phyloP scores from a whole-genome alignment of 2,329 filamentous ascomycete species.

The Pseudogymnoascus sp. region DNA sequence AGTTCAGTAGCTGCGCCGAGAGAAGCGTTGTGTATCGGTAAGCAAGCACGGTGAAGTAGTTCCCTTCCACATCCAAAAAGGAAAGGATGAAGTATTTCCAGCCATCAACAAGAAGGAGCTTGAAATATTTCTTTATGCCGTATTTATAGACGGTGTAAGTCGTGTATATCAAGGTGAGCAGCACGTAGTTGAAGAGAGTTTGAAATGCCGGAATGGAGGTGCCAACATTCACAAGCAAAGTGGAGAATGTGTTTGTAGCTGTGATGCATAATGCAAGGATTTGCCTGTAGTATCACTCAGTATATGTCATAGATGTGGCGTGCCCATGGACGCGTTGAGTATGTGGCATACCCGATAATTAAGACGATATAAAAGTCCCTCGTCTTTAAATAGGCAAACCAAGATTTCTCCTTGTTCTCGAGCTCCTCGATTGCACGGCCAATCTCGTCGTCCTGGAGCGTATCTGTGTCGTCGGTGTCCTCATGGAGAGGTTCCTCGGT shows the following conservation, averaged over 20 bases:
- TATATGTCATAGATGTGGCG: background rate
- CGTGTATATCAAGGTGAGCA: conserved; percentile 77
- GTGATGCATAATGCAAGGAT: conserved; percentile 84
- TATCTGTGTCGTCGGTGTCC: conserved; percentile 9
- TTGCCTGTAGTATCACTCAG: conserved; percentile 43
- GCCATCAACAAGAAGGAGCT: conserved; percentile 59
- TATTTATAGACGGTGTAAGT: conserved; percentile 70
- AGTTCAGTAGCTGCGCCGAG: conserved; percentile 92
- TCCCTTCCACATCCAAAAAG: conserved; percentile 91
- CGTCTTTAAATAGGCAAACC: conserved; percentile 72
- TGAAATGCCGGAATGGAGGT: conserved; percentile 92
- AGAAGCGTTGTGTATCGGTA: conserved; percentile 90
- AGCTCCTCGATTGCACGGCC: conserved; percentile 46
- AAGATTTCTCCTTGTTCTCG: conserved; percentile 45
- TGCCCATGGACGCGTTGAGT: conserved; percentile 12
- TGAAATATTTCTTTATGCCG: conserved; percentile 62
- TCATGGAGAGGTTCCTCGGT: conserved; percentile 18
- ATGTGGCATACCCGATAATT: conserved; percentile 52
- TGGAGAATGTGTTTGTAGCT: conserved; percentile 82
- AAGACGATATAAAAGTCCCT: conserved; percentile 84
- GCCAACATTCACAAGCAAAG: conserved; percentile 56
- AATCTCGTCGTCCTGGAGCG: conserved; percentile 20
- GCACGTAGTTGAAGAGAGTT: conserved; percentile 86
- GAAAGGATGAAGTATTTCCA: conserved; percentile 93
- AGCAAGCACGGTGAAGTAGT: conserved; percentile 94